These are phyloP conservation scores for Diplodia seriata DNA, from an alignment of 2,329 filamentous ascomycete genomes.

Conservation along the genomic window DNA sequence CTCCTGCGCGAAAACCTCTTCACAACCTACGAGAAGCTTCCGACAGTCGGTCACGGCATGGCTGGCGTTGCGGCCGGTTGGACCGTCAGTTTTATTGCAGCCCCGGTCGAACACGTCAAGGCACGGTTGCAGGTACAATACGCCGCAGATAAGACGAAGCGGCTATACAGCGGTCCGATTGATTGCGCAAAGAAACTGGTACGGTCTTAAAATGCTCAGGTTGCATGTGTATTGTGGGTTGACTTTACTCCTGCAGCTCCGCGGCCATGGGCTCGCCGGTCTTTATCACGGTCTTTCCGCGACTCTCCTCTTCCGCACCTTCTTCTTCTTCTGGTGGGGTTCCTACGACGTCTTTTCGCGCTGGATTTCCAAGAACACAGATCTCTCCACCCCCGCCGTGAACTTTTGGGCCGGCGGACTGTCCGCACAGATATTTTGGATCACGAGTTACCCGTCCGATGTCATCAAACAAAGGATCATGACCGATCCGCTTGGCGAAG, in stretches of 20 bases:
- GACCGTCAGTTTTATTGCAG: slow-evolving; percentile 91
- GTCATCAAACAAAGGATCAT: slow-evolving; percentile 97
- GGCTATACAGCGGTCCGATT: slow-evolving; percentile 84
- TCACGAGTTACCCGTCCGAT: slow-evolving; percentile 88
- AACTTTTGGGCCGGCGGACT: slow-evolving; percentile 98
- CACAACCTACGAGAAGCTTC: slow-evolving; percentile 64
- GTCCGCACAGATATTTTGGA: slow-evolving; percentile 93
- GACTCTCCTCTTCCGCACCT: slow-evolving; percentile 85
- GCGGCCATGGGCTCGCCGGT: slow-evolving; percentile 75
- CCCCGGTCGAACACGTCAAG: slow-evolving; percentile 94
- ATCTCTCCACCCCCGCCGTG: slow-evolving; percentile 75
- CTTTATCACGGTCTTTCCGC: slow-evolving; percentile 86
- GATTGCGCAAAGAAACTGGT: slow-evolving; percentile 78
- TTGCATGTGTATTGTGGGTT: background rate
- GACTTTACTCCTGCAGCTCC: slow-evolving; percentile 39
- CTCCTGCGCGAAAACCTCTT: slow-evolving; percentile 83
- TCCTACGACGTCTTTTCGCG: slow-evolving; percentile 86
- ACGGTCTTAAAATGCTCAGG: slow-evolving; percentile 11
- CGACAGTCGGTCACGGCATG: slow-evolving; percentile 81
- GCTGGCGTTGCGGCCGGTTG: slow-evolving; percentile 86
- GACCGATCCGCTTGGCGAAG: slow-evolving; percentile 81
- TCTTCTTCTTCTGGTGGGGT: slow-evolving; percentile 99
- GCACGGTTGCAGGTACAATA: slow-evolving; percentile 95
- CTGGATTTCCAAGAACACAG: slow-evolving; percentile 69
- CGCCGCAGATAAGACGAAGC: slow-evolving; percentile 74